Evolutionary conservation across 1,284 basidiomycete species (phyloP), one percentile per base, ranked within the genome.

Genomic region (Ceratobasidium sp.): DNA sequence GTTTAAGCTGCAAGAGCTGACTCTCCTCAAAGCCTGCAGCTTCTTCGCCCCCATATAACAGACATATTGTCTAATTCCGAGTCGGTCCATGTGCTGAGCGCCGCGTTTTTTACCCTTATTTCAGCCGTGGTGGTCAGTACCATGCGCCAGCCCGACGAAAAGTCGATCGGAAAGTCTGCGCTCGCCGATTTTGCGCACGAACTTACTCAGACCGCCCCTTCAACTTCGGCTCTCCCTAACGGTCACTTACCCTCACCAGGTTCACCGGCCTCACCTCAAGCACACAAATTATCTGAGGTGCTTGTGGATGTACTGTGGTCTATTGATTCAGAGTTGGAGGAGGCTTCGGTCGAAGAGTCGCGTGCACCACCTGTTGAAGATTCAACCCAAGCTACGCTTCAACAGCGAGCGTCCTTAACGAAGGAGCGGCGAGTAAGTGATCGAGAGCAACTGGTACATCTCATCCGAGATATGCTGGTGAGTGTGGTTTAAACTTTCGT

Each of bases 241-340:
- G 49, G 49, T 26, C 71, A 54, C 42, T 28, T 17, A n/a, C 35
- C 60, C 28, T 64, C 61, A 1, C 13, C 71, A 39, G 51, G 31
- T 17, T 37, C 51, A 28, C 33, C 73, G 17, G 31, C 53, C 17
- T 54, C 73, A 35, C 73, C 73, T 23, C 61, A 64, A 28, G 73
- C 60, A 13, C 35, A 51, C 35, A 75, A 54, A 35, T 26, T 75
- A 10, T 75, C 73, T 10, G 92, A 94, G 79, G 81, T 90, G 56
- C 84, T 95, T 3, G 87, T 95, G 23, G 94, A 95, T 81, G 86
- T 92, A 80, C 85, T 94, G 54, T 95, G 94, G 94, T 87, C 92
- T 31, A 82, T 93, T 67, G 93, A 95, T 82, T 86, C 88, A 39
- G 89, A 91, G 79, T 82, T 95, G 77, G 93, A 95, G 77, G 93